Percentiles rank a stretch among this genome's conserved stretches.
phyloP scores from a whole-genome alignment of 129 eudicot species.

The Pittosporum tobira region DNA sequence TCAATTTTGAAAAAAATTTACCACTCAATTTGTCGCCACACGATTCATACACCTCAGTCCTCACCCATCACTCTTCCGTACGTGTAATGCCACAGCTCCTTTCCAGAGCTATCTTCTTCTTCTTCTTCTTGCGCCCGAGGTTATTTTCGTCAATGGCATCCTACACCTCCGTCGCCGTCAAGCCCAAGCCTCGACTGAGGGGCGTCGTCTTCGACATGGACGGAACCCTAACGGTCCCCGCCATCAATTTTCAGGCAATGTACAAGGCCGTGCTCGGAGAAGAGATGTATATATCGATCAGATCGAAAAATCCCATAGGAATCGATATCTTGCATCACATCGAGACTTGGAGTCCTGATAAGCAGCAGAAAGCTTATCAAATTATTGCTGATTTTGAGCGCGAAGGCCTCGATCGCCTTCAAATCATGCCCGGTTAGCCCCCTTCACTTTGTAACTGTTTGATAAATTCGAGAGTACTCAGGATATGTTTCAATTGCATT shows the following conservation, averaged over 20 bases:
- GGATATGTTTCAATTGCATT: no score
- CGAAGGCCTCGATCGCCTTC: slow-evolving; percentile 63
- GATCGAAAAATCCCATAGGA: slow-evolving; percentile 45
- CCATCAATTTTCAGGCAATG: slow-evolving; percentile 85
- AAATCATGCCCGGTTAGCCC: slow-evolving; percentile 84
- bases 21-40: no score
- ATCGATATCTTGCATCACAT: slow-evolving; percentile 77
- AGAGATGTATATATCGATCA: slow-evolving; percentile 41
- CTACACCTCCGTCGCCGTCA: slow-evolving; percentile 13
- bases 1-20: no score
- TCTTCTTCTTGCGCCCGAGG: slow-evolving; percentile 2
- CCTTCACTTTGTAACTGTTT: not conserved
- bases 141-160: slow-evolving; percentile 9
- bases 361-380: slow-evolving; percentile 56
- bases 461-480: no score
- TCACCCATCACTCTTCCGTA: no score
- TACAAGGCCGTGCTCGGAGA: slow-evolving; percentile 78
- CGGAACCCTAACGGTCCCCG: slow-evolving; percentile 96
- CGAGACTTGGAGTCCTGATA: slow-evolving; percentile 51
- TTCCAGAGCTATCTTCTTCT: slow-evolving; percentile 6
- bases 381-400: slow-evolving; percentile 75
- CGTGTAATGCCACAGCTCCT: slow-evolving; percentile 9
- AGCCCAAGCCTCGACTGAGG: slow-evolving; percentile 38
- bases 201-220: slow-evolving; percentile 98
- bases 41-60: no score